A percentile compares a stretch with the other conserved stretches of the same genome.
phyloP scores from a whole-genome alignment of 1,284 basidiomycete genomes.

The Tilletia walkeri region DNA sequence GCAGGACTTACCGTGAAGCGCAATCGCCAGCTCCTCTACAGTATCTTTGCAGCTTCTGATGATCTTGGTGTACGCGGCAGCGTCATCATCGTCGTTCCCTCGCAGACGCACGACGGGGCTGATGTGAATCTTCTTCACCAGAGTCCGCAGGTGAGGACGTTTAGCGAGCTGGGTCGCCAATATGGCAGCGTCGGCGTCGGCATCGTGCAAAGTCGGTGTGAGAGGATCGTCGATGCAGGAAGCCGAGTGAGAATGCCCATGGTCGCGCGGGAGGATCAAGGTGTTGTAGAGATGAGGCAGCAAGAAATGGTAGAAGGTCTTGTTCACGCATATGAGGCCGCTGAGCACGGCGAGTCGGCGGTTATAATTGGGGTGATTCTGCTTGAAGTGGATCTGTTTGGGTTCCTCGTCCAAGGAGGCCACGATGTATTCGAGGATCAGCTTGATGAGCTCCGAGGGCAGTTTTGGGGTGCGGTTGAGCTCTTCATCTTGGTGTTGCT shows the following conservation, averaged over 20 bases:
- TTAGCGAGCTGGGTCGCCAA: neutral
- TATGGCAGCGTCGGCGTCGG: neutral
- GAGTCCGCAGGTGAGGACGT: neutral
- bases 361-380: neutral
- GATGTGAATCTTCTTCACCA: neutral
- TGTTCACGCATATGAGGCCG: neutral
- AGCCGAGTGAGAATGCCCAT: neutral
- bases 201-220: neutral
- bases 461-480: neutral
- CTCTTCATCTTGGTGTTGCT: neutral
- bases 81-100: neutral
- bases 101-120: neutral
- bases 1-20: neutral
- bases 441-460: slow-evolving; percentile 21
- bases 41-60: neutral
- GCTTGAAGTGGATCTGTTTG: neutral
- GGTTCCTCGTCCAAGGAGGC: neutral
- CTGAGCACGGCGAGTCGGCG: neutral
- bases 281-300: neutral
- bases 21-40: slow-evolving; percentile 1
- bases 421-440: slow-evolving; percentile 21
- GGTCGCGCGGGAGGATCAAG: neutral
- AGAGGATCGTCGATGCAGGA: neutral
- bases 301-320: neutral
- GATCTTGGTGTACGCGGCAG: slow-evolving; percentile 1